Conservation (phyloP, 257 asterid genomes). For the Plantago ovata region DNA sequence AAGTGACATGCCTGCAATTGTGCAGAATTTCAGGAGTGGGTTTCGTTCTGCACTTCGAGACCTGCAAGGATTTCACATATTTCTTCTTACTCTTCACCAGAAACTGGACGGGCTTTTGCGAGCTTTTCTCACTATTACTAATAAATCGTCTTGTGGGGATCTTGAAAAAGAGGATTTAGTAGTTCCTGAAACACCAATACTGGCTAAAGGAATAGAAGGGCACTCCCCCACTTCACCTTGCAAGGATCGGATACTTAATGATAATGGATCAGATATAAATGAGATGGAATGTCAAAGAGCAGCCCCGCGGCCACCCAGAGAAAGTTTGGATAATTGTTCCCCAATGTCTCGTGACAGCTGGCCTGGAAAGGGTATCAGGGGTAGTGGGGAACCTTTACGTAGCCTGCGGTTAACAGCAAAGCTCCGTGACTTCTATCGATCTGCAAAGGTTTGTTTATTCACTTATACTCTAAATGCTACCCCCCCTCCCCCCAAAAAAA, state of each 20-base stretch:
- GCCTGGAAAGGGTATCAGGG: constrained; percentile 58
- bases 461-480: constrained; percentile 48
- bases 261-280: constrained; percentile 46
- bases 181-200: constrained; percentile 63
- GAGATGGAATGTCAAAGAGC: constrained; percentile 52
- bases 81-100: constrained; percentile 91
- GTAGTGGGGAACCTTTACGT: constrained; percentile 69
- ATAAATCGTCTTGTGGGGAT: constrained; percentile 64
- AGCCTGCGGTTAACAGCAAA: constrained; percentile 81
- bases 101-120: constrained; percentile 74
- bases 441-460: constrained; percentile 69
- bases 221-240: constrained; percentile 40
- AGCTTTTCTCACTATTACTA: constrained; percentile 51
- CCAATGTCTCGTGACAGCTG: constrained; percentile 74
- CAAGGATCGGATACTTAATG: constrained; percentile 21
- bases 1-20: constrained; percentile 50
- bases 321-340: constrained; percentile 50
- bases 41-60: constrained; percentile 89
- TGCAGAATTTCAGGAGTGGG: constrained; percentile 71
- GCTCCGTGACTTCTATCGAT: constrained; percentile 89
- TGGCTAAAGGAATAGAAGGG: constrained; percentile 32
- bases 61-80: constrained; percentile 93
- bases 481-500: no score
- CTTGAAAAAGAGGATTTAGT: constrained; percentile 64
- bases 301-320: constrained; percentile 32